Evolutionary conservation across 2,329 filamentous ascomycete genomes (phyloP), one percentile per base, ranked within the genome.

Genomic region (Biscogniauxia mediterranea): DNA sequence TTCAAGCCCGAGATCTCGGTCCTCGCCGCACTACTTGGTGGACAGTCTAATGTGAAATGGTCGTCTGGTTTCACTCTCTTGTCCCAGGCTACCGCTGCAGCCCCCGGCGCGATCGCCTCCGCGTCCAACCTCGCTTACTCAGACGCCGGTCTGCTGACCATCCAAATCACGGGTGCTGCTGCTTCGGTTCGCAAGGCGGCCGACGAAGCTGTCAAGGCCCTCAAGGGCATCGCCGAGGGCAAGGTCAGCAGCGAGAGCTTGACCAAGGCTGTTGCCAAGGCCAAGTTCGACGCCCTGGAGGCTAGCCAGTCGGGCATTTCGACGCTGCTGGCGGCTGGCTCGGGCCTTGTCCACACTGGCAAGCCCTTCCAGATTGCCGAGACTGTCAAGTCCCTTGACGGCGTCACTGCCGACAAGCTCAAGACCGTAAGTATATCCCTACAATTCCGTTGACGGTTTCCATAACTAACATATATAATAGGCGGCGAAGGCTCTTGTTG

Each of bases 31-130:
- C 88, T 99, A 20, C 90, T 99, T 57, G 95, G 95, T 74, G 95
- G 94, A 64, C 81, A 96, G 78, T 90, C 93, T 58, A 90, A 82
- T 78, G 93, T 98, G 83, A 99, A 98, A 84, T 99, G 94, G 94
- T 89, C 92, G 57, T 81, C 92, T 65, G 95, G 95, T 71, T 98
- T 97, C 85, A 94, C 91, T 62, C 84, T 97, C 64, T 86, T 99
- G 63, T 85, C 90, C 74, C 93, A 97, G 83, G 89, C 89, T 63
- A 85, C 88, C 60, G 83, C 88, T 64, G 83, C 84, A 53, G 81
- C 86, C 71, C 83, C 88, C 46, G 86, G 87, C 67, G 86, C 90
- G 66, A 84, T 82, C 56, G 85, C 92, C 71, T 83, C 85, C 46
- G 92, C 94, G 66, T 85, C 88, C 72, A 94, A 95, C 67, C 81